A percentile compares a stretch with the other conserved stretches of the same genome.
Evolutionary conservation across 495 filamentous ascomycete species (phyloP).

Genomic region (Cetradonia linearis): DNA sequence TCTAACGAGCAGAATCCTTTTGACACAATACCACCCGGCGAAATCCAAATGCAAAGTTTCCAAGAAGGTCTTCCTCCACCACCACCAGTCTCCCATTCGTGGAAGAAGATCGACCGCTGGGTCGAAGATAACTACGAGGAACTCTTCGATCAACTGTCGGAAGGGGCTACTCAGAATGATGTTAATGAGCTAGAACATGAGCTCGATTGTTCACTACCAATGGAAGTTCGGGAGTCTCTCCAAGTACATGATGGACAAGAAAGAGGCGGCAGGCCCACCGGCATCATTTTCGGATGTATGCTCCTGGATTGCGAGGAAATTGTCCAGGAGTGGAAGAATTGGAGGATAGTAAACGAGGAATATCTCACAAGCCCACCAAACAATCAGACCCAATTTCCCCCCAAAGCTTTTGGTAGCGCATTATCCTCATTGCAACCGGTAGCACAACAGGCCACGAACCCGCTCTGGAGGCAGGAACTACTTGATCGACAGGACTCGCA

Average conservation of each 20-base stretch:
- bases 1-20: conserved; percentile 51
- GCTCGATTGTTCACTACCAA: conserved; percentile 84
- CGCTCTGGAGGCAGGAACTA: conserved; percentile 76
- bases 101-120: conserved; percentile 90
- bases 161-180: conserved; percentile 86
- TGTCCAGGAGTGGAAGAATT: conserved; percentile 94
- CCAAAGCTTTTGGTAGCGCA: conserved; percentile 59
- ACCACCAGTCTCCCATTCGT: conserved; percentile 78
- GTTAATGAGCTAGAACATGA: conserved; percentile 95
- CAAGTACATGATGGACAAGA: conserved; percentile 92
- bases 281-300: conserved; percentile 89
- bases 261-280: conserved; percentile 80
- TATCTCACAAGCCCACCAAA: conserved; percentile 53
- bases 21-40: conserved; percentile 57
- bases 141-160: conserved; percentile 83
- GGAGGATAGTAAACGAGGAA: conserved; percentile 84
- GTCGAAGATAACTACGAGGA: conserved; percentile 91
- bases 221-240: conserved; percentile 88
- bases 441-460: conserved; percentile 42
- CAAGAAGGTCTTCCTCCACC: conserved; percentile 81
- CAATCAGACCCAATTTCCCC: conserved; percentile 45
- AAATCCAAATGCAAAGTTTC: conserved; percentile 97
- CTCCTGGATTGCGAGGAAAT: conserved; percentile 97
- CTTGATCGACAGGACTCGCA: conserved; percentile 78
- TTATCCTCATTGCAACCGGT: conserved; percentile 43